These are phyloP conservation scores for Arthrinium phaeospermum DNA, from an alignment of 2,329 filamentous ascomycete species.

Conservation along the genomic window DNA sequence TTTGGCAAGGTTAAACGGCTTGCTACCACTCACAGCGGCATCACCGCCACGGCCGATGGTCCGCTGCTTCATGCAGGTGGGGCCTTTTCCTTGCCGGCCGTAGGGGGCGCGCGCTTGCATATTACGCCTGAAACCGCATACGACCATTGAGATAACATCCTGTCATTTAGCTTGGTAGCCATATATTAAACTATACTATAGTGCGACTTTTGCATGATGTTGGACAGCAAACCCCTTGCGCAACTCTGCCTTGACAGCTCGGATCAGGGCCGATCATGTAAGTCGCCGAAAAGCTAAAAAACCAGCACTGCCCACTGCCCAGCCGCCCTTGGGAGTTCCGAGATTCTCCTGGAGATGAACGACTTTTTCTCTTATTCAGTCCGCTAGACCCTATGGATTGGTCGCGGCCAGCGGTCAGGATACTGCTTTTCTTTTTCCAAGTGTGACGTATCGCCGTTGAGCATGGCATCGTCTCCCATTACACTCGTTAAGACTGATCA, in stretches of 20 bases:
- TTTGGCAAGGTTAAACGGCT: neutral
- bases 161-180: neutral
- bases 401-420: slow-evolving; percentile 18
- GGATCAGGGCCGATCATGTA: slow-evolving; percentile 5
- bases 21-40: slow-evolving; percentile 1
- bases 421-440: slow-evolving; percentile 14
- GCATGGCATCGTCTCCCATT: slow-evolving; percentile 8
- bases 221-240: slow-evolving; percentile 5
- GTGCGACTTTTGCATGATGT: neutral
- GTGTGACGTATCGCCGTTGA: neutral
- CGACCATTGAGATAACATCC: slow-evolving; percentile 10
- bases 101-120: slow-evolving; percentile 13
- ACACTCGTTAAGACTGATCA: slow-evolving; percentile 3
- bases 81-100: neutral
- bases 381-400: slow-evolving; percentile 9
- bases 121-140: slow-evolving; percentile 15
- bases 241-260: neutral
- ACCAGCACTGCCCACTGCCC: neutral
- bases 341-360: neutral
- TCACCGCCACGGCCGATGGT: slow-evolving; percentile 6
- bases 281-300: neutral
- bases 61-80: slow-evolving; percentile 18
- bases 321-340: neutral
- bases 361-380: slow-evolving; percentile 12
- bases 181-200: slow-evolving; percentile 16